Evolutionary conservation across 202 grass and related monocot genomes (phyloP).

Genomic region (Brachypodium distachyon): DNA sequence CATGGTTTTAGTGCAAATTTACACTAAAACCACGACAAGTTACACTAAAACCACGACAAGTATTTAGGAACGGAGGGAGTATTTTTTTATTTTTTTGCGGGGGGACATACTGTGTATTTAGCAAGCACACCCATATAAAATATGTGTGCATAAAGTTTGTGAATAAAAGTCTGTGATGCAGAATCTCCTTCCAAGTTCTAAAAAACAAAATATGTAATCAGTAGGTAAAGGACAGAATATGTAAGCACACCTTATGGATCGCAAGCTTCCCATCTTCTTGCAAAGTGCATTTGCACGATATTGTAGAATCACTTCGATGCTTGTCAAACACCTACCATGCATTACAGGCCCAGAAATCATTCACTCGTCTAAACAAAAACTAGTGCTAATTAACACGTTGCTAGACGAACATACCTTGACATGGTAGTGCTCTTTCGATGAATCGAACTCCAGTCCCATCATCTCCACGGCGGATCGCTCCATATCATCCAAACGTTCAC

Average conservation of each 20-base stretch:
- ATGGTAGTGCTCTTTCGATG: conserved; percentile 44
- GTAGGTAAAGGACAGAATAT: background rate
- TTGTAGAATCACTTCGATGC: conserved; percentile 29
- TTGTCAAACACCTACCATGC: conserved; percentile 60
- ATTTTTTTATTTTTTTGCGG: too few relatives aligned
- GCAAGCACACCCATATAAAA: background rate
- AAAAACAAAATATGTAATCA: background rate
- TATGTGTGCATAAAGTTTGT: background rate
- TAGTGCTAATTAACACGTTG: background rate
- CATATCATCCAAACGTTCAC: conserved; percentile 37
- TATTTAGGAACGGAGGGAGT: too few relatives aligned
- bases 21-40: too few relatives aligned
- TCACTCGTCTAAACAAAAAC: background rate
- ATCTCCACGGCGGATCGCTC: conserved; percentile 13
- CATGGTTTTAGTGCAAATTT: too few relatives aligned
- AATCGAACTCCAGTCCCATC: conserved; percentile 46
- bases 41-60: too few relatives aligned
- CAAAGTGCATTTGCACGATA: conserved; percentile 67
- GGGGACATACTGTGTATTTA: background rate
- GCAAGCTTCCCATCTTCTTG: conserved; percentile 39
- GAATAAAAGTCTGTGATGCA: background rate
- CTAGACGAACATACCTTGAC: conserved; percentile 43
- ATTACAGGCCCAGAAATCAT: background rate
- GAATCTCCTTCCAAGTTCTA: background rate
- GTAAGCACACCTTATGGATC: conserved; percentile 48